These are phyloP conservation scores for Dunaliella primolecta DNA, from an alignment of 139 green algal genomes.

Conservation along the genomic window DNA sequence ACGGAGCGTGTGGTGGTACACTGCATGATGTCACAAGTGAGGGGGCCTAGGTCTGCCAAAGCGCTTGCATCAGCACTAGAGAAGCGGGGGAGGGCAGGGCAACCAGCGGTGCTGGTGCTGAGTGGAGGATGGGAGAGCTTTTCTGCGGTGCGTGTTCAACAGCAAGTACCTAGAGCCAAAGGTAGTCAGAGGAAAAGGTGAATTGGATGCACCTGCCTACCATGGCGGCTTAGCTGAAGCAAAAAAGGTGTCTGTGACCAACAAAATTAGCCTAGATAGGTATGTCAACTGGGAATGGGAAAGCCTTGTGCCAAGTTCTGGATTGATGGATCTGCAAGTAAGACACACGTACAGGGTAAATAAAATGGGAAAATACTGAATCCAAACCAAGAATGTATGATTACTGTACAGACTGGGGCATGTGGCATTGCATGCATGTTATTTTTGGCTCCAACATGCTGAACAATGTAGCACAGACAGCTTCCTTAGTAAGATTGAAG, in stretches of 20 bases:
- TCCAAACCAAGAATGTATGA: no score
- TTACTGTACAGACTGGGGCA: no score
- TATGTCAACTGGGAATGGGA: no score
- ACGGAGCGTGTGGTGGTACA: conserved; percentile 25
- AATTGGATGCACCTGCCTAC: neutral
- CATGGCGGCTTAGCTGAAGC: neutral
- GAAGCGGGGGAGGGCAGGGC: neutral
- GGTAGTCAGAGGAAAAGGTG: no score
- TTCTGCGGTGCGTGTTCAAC: neutral
- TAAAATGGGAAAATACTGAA: no score
- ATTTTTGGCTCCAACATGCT: no score
- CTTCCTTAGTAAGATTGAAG: no score
- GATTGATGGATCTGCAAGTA: neutral
- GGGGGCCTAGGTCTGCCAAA: conserved; percentile 11
- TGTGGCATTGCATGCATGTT: no score
- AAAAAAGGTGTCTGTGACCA: neutral
- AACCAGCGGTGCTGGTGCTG: conserved; percentile 23
- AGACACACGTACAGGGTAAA: no score
- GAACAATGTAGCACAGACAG: no score
- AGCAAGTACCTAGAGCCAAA: neutral
- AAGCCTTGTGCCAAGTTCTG: neutral
- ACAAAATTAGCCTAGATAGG: neutral
- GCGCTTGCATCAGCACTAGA: neutral
- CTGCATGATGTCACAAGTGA: conserved; percentile 34
- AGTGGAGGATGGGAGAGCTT: conserved; percentile 26